Conservation (phyloP, 805 yeast genomes). For the Candida yuanshanica region DNA sequence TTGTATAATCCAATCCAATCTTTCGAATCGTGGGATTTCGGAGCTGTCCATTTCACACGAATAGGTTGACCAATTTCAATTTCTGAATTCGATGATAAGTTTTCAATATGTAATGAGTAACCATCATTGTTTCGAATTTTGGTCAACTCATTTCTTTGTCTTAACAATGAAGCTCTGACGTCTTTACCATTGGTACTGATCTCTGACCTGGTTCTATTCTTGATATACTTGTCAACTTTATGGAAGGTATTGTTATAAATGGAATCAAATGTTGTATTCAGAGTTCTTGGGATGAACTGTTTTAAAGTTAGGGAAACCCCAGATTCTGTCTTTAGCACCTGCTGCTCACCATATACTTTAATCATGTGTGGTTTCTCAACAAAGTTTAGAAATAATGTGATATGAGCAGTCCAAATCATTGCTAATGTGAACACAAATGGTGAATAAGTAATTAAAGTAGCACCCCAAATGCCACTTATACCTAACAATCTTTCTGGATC, state of each 20-base stretch:
- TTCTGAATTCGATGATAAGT: slow-evolving; percentile 16
- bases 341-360: slow-evolving; percentile 63
- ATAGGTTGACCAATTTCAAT: slow-evolving; percentile 47
- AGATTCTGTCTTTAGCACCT: slow-evolving; percentile 49
- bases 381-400: slow-evolving; percentile 61
- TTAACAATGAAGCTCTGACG: slow-evolving; percentile 4
- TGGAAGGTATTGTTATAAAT: slow-evolving; percentile 36
- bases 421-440: slow-evolving; percentile 44
- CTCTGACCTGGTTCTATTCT: slow-evolving; percentile 22
- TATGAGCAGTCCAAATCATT: slow-evolving; percentile 60
- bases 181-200: slow-evolving; percentile 7
- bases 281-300: slow-evolving; percentile 30
- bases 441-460: slow-evolving; percentile 54
- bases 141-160: slow-evolving; percentile 2
- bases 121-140: slow-evolving; percentile 22
- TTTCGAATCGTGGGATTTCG: slow-evolving; percentile 38
- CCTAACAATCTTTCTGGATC: slow-evolving; percentile 80
- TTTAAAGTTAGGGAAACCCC: slow-evolving; percentile 32
- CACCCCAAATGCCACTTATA: slow-evolving; percentile 74
- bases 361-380: slow-evolving; percentile 77
- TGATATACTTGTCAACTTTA: slow-evolving; percentile 26
- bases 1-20: slow-evolving; percentile 81
- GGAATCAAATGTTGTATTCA: slow-evolving; percentile 38
- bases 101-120: slow-evolving; percentile 24
- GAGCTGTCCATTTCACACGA: slow-evolving; percentile 48